Percentiles rank a stretch among this genome's conserved stretches.
These are phyloP conservation scores for Rauvolfia tetraphylla DNA, from an alignment of 257 asterid genomes.

Conservation along the genomic window DNA sequence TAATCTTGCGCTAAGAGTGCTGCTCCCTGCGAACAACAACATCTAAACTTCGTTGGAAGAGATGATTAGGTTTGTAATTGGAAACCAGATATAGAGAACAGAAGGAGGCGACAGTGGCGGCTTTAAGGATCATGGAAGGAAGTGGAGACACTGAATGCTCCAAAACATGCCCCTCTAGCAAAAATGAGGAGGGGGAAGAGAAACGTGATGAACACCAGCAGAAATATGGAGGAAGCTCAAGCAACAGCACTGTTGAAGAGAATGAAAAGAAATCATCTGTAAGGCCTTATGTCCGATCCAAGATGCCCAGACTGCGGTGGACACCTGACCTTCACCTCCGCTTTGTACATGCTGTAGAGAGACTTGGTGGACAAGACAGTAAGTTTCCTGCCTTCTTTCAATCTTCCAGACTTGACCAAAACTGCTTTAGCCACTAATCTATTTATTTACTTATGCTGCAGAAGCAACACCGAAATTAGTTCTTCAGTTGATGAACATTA, in stretches of 20 bases:
- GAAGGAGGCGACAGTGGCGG: too few species aligned
- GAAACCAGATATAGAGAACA: not conserved
- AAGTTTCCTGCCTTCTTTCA: conserved; percentile 17
- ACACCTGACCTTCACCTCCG: conserved; percentile 84
- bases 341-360: conserved; percentile 65
- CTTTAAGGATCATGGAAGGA: conserved; percentile 31
- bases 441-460: conserved; percentile 31
- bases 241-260: conserved; percentile 76
- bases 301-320: conserved; percentile 87
- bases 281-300: conserved; percentile 81
- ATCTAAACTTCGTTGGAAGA: not conserved
- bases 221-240: conserved; percentile 71
- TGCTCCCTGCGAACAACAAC: not conserved
- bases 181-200: conserved; percentile 25
- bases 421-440: not conserved
- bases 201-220: conserved; percentile 11
- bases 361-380: conserved; percentile 94
- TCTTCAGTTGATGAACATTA: conserved; percentile 73
- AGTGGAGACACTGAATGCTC: conserved; percentile 44
- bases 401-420: not conserved
- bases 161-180: conserved; percentile 29
- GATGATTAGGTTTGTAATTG: not conserved
- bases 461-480: conserved; percentile 89
- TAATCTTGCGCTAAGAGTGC: not conserved
- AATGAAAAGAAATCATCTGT: conserved; percentile 52